Evolutionary conservation across 176 grass and related monocot genomes (phyloP), one percentile per base, ranked within the genome.

Genomic region (Juncus inflexus): DNA sequence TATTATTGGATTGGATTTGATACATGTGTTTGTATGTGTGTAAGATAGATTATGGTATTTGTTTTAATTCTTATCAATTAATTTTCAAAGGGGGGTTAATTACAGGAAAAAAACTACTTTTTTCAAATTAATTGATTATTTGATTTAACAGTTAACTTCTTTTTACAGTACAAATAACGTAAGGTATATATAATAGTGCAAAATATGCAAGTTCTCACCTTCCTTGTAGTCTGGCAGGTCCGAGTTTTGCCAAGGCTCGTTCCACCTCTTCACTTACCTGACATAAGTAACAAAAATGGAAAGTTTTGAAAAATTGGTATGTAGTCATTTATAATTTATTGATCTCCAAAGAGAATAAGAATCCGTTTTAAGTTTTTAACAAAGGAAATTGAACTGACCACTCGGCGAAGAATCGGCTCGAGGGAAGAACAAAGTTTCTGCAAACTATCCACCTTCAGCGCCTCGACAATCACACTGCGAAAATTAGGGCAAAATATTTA

Each of bases 181-280:
- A 28, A 28, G 19, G 19, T 28, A 28, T 28, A 28, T 28, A 28
- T 28, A 28, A 28, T 28, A 28, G 19, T 28, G 19, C 19, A 28
- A 28, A 28, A 28, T 28, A 28, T 28, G 19, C 9, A 47, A 69
- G 51, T 16, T 43, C 65, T 28, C 74, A 99, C 94, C 94, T 92
- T 84, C 94, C 94, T 77, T 86, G 77, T 79, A 89, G 86, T 74
- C 78, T 99, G 28, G 94, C 74, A 42, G 83, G 85, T 43, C 75
- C 88, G 60, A 99, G 11, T 50, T 86, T 99, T 51, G 86, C 85
- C 88, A 99, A 78, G 76, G 88, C 94, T 50, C 88, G 94, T 37
- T 99, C 94, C 72, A 99, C 94, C 64, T 99, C 94, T 86, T 99
- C 94, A 66, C 94, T 96, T 45, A 96, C 92, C 92, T 96, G 73